phyloP scores from a whole-genome alignment of 1,139 yeast species.

The Nadsonia commutata region DNA sequence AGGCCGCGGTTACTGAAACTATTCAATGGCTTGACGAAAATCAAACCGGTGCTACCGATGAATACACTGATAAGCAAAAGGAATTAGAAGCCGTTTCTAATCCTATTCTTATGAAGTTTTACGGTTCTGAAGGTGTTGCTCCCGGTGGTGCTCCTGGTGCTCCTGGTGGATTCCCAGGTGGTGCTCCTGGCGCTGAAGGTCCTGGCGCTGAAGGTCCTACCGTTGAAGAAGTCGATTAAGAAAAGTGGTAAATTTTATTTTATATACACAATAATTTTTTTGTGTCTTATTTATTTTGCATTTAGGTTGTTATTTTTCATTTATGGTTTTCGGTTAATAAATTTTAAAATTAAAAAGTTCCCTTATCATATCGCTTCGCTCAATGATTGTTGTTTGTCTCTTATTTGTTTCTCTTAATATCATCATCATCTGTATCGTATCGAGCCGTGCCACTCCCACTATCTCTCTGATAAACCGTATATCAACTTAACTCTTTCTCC shows the following conservation, averaged over 20 bases:
- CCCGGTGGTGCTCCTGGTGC: conserved; percentile 52
- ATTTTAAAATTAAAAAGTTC: background rate
- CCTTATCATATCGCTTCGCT: background rate
- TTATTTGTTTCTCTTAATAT: too few species aligned
- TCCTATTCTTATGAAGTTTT: conserved; percentile 89
- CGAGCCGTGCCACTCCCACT: too few species aligned
- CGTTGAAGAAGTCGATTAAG: conserved; percentile 85
- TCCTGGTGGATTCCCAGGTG: conserved; percentile 57
- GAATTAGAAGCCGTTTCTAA: conserved; percentile 86
- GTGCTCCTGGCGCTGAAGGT: conserved; percentile 29
- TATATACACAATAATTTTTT: conserved; percentile 1
- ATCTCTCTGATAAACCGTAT: too few species aligned
- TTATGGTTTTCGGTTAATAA: background rate
- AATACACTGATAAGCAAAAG: conserved; percentile 79
- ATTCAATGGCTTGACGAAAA: conserved; percentile 79
- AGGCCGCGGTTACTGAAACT: conserved; percentile 75
- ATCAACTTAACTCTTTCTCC: too few species aligned
- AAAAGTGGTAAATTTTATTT: background rate
- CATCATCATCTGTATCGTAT: too few species aligned
- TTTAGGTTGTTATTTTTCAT: background rate
- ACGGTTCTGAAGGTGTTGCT: conserved; percentile 37
- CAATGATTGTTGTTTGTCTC: background rate
- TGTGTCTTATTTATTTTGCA: background rate
- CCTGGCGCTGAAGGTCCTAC: conserved; percentile 52
- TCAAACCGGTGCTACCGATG: conserved; percentile 80